Evolutionary conservation across 2,329 filamentous ascomycete species (phyloP).

Genomic region (Xylaria sp.): DNA sequence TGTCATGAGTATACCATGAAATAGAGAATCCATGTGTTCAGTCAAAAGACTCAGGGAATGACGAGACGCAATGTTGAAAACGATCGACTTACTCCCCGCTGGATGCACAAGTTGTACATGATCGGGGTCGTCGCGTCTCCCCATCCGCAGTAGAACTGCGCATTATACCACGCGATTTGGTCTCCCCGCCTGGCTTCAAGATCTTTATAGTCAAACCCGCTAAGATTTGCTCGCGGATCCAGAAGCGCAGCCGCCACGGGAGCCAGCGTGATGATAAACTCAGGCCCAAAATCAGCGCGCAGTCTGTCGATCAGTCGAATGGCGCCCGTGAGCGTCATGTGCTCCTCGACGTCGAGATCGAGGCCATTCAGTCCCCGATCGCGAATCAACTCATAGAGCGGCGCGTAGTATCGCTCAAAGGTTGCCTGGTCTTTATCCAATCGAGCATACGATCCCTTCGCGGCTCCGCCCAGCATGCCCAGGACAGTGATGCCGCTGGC

Average conservation of each 20-base stretch:
- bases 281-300: conserved; percentile 57
- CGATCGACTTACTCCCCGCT: conserved; percentile 38
- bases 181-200: conserved; percentile 59
- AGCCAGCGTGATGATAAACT: conserved; percentile 70
- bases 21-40: background rate
- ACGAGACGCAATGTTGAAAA: background rate
- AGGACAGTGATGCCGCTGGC: conserved; percentile 67
- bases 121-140: conserved; percentile 53
- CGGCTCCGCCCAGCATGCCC: conserved; percentile 76
- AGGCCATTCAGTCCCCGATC: conserved; percentile 56
- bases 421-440: conserved; percentile 43
- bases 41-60: background rate
- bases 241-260: conserved; percentile 71
- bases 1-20: background rate
- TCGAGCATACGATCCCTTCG: conserved; percentile 61
- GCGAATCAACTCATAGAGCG: conserved; percentile 57
- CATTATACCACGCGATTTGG: conserved; percentile 73
- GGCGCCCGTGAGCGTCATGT: conserved; percentile 58
- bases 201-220: conserved; percentile 68
- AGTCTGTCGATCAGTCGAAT: conserved; percentile 60
- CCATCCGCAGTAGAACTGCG: conserved; percentile 84
- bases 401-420: conserved; percentile 67
- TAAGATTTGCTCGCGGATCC: conserved; percentile 57
- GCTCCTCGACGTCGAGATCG: conserved; percentile 72
- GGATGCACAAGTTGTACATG: conserved; percentile 43